Percentiles rank a stretch among this genome's conserved stretches.
Evolutionary conservation across 2,329 filamentous ascomycete genomes (phyloP).

Genomic region (Cladosporium sp.): DNA sequence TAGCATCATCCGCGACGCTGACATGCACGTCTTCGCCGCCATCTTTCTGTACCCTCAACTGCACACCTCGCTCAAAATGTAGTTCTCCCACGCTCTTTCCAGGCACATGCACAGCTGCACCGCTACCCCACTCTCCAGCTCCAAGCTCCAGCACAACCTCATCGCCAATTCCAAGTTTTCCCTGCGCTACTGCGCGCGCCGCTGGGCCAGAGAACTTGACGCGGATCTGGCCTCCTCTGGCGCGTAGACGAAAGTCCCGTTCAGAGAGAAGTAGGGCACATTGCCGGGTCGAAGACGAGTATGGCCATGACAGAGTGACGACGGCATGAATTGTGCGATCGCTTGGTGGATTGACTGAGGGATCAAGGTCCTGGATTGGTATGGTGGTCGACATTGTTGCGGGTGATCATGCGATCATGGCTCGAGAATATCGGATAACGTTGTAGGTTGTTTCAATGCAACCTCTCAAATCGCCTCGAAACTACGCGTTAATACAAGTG

Average conservation of each 20-base stretch:
- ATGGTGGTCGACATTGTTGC: conserved; percentile 27
- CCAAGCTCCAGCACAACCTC: conserved; percentile 68
- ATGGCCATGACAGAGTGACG: conserved; percentile 89
- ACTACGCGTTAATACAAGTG: neutral
- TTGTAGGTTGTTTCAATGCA: neutral
- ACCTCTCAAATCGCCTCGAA: neutral
- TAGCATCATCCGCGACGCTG: conserved; percentile 21
- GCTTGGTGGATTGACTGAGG: conserved; percentile 28
- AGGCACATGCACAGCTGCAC: conserved; percentile 55
- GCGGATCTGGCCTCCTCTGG: conserved; percentile 76
- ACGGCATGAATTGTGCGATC: conserved; percentile 61
- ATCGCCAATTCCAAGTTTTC: conserved; percentile 76
- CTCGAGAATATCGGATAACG: neutral
- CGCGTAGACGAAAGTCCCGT: conserved; percentile 77
- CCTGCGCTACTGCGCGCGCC: conserved; percentile 68
- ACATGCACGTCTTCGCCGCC: conserved; percentile 23
- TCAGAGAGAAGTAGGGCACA: conserved; percentile 82
- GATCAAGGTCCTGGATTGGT: conserved; percentile 35
- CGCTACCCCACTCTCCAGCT: conserved; percentile 65
- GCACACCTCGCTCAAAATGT: conserved; percentile 46
- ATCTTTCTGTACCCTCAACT: conserved; percentile 33
- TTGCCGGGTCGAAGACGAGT: conserved; percentile 72
- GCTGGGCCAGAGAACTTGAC: conserved; percentile 71
- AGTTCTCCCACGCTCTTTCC: conserved; percentile 62
- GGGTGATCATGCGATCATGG: conserved; percentile 11